Evolutionary conservation across 2,329 filamentous ascomycete species (phyloP), one percentile per base, ranked within the genome.

Genomic region (Fusarium chaquense): DNA sequence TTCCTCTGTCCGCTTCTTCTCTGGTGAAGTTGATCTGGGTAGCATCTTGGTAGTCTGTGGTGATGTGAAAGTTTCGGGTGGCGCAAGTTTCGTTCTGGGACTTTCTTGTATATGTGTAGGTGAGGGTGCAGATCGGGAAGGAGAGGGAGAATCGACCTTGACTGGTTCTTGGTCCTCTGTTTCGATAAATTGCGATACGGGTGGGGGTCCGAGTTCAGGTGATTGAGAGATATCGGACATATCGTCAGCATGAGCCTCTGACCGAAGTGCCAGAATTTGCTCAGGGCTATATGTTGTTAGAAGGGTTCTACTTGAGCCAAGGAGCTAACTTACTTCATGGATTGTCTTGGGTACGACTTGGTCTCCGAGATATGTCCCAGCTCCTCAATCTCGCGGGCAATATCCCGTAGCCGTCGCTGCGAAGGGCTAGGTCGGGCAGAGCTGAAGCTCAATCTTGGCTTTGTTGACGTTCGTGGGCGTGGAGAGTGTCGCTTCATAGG

Each of bases 171-270:
- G 82, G 33, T 88, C 84, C 1, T 83, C 82, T 53, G 85, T 83
- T 36, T 89, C 84, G n/a, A 89, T 83, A 67, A 85, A 87, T 59
- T 85, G 83, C 11, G 87, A 89, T 45, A 87, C 81, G 2, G 87
- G 86, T 7, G 88, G 88, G 6, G 89, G 86, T 0, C 90, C 91
- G 45, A 93, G 84, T 59, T 93, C 90, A 8, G 91, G 90, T 4
- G 91, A 92, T 41, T 90, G 87, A 45, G 83, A 84, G 35, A 82
- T 82, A 58, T 83, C 81, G 38, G 83, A 83, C 35, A 83, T 82
- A 51, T 83, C 80, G 45, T 77, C 78, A 9, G 78, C 82, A 53
- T 83, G 81, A 15, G 81, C 83, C 47, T 85, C 82, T 38, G 82
- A 81, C 53, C 83, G 83, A 33, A 90, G 81, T n/a, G 84, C 90